These are phyloP conservation scores for Sergeia podlipaevii DNA, from an alignment of 208 protist genomes.

Conservation along the genomic window DNA sequence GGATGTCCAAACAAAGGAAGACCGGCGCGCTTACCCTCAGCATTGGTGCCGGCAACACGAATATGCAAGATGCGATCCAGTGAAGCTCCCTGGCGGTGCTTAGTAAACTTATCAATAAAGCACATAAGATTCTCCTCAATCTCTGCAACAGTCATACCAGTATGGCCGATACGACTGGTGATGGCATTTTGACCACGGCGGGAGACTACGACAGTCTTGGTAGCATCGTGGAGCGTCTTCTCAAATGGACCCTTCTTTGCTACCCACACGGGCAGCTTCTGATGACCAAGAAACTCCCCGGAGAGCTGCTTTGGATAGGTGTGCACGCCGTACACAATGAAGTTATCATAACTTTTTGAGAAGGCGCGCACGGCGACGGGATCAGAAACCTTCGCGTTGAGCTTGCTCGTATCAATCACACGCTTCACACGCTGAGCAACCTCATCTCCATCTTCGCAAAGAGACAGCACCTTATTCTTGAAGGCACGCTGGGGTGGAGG, in stretches of 20 bases:
- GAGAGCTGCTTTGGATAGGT: slow-evolving; percentile 78
- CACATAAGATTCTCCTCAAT: slow-evolving; percentile 70
- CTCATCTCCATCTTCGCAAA: slow-evolving; percentile 56
- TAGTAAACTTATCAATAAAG: slow-evolving; percentile 61
- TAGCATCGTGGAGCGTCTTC: slow-evolving; percentile 33
- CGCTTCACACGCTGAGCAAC: slow-evolving; percentile 74
- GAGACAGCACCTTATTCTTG: slow-evolving; percentile 68
- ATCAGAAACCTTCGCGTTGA: slow-evolving; percentile 63
- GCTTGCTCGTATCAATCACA: slow-evolving; percentile 81
- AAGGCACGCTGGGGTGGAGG: slow-evolving; percentile 67
- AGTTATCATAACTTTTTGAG: slow-evolving; percentile 84
- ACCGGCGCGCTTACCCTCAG: slow-evolving; percentile 51
- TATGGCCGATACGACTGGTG: slow-evolving; percentile 79
- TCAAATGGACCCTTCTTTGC: slow-evolving; percentile 41
- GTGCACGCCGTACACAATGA: slow-evolving; percentile 69
- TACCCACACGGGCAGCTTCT: slow-evolving; percentile 74
- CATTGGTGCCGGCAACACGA: slow-evolving; percentile 67
- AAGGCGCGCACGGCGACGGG: slow-evolving; percentile 80
- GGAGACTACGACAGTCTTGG: slow-evolving; percentile 65
- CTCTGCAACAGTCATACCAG: slow-evolving; percentile 40
- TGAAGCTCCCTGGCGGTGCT: slow-evolving; percentile 45
- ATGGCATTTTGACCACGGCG: slow-evolving; percentile 74
- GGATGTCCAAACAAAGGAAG: slow-evolving; percentile 71
- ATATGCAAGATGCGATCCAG: slow-evolving; percentile 71
- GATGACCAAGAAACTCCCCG: slow-evolving; percentile 86